Conservation (phyloP, 2,329 filamentous ascomycete species). For the Aspergillus amoenus region DNA sequence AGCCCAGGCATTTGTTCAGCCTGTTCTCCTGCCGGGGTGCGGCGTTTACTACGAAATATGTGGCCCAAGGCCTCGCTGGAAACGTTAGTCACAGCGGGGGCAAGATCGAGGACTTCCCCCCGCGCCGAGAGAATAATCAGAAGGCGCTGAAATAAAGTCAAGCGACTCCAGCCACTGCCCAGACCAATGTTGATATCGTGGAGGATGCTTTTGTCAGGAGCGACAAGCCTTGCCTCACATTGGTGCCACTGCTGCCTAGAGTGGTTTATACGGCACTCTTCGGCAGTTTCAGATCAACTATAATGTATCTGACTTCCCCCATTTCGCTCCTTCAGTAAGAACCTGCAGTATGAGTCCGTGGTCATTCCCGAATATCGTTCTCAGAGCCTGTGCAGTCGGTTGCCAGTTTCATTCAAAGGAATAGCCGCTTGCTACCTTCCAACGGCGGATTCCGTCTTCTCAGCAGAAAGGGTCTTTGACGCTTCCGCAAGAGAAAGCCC, state of each 20-base stretch:
- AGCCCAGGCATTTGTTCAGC: not conserved
- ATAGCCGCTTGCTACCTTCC: not conserved
- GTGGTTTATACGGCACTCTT: not conserved
- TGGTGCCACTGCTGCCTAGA: not conserved
- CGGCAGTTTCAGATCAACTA: not conserved
- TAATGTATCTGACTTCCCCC: not conserved
- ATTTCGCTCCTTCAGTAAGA: not conserved
- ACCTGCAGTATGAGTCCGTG: not conserved
- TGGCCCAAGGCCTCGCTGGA: not conserved
- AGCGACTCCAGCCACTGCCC: not conserved
- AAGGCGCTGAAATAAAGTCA: not conserved
- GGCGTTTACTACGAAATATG: conserved; percentile 17
- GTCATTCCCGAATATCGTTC: not conserved
- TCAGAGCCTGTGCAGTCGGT: not conserved
- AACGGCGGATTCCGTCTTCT: conserved; percentile 2
- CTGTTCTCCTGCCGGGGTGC: conserved; percentile 10
- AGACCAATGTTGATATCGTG: not conserved
- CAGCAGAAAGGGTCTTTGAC: conserved; percentile 7
- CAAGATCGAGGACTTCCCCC: not conserved
- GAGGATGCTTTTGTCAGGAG: not conserved
- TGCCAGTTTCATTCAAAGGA: not conserved
- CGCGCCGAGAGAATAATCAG: not conserved
- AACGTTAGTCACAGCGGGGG: not conserved
- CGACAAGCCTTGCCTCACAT: not conserved
- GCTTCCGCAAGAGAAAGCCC: conserved; percentile 26